These are phyloP conservation scores for Cytospora schulzeri DNA, from an alignment of 2,329 filamentous ascomycete species.

Conservation along the genomic window DNA sequence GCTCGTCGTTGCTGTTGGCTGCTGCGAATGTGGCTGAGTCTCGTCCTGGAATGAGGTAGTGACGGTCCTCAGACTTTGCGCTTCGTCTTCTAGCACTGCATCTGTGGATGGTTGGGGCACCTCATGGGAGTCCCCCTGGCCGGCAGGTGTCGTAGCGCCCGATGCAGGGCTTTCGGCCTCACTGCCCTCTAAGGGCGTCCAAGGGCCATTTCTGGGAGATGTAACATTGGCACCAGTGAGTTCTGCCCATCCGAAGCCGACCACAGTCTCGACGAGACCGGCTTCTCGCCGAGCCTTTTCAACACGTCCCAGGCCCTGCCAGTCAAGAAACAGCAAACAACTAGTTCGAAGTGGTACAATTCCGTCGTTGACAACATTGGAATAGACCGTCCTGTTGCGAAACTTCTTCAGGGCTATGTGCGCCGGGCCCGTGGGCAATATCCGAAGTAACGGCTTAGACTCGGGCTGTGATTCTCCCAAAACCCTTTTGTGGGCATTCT, in stretches of 20 bases:
- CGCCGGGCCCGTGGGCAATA: slow-evolving; percentile 87
- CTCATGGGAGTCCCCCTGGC: slow-evolving; percentile 47
- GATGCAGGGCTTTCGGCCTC: slow-evolving; percentile 22
- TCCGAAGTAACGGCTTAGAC: slow-evolving; percentile 84
- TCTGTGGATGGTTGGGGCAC: slow-evolving; percentile 73
- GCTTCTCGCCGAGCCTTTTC: slow-evolving; percentile 93
- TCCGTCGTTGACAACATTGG: slow-evolving; percentile 96
- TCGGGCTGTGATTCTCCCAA: slow-evolving; percentile 69
- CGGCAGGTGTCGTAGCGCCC: slow-evolving; percentile 40
- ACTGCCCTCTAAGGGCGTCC: slow-evolving; percentile 42
- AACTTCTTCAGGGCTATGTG: slow-evolving; percentile 87
- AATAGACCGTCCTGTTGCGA: slow-evolving; percentile 88
- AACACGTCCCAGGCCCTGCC: slow-evolving; percentile 89
- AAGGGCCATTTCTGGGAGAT: slow-evolving; percentile 47
- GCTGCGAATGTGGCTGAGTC: slow-evolving; percentile 30
- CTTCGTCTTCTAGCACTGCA: slow-evolving; percentile 69
- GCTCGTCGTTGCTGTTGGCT: slow-evolving; percentile 40
- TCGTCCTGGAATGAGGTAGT: slow-evolving; percentile 38
- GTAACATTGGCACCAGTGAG: slow-evolving; percentile 71
- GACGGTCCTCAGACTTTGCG: slow-evolving; percentile 55
- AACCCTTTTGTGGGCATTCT: slow-evolving; percentile 62
- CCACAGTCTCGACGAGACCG: slow-evolving; percentile 87
- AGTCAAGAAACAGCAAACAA: slow-evolving; percentile 94
- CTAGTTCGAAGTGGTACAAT: slow-evolving; percentile 95
- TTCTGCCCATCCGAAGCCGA: slow-evolving; percentile 93